Evolutionary conservation across 2,329 filamentous ascomycete species (phyloP).

Genomic region (Ophiosphaerella narmari): DNA sequence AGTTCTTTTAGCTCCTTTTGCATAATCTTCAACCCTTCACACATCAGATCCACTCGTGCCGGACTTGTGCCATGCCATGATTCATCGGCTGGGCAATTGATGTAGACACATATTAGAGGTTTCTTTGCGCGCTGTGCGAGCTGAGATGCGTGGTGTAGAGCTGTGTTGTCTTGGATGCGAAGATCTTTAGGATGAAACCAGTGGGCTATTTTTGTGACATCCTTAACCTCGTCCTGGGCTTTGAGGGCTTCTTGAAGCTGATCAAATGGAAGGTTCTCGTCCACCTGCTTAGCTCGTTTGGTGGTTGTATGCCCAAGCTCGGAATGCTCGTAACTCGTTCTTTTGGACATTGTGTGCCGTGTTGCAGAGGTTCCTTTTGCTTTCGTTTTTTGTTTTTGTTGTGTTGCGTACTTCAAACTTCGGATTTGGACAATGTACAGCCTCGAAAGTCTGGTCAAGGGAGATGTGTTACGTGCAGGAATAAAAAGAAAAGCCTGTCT

Average conservation of each 20-base stretch:
- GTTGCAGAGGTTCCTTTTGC: not conserved
- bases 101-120: slow-evolving; percentile 52
- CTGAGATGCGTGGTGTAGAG: slow-evolving; percentile 51
- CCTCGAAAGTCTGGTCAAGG: not conserved
- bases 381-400: slow-evolving; percentile 4
- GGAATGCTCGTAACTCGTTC: slow-evolving; percentile 35
- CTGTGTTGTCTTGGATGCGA: slow-evolving; percentile 56
- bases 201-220: slow-evolving; percentile 51
- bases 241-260: slow-evolving; percentile 48
- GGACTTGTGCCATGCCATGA: slow-evolving; percentile 58
- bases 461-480: not conserved
- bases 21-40: slow-evolving; percentile 51
- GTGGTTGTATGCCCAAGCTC: slow-evolving; percentile 51
- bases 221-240: slow-evolving; percentile 44
- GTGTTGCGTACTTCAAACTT: slow-evolving; percentile 18
- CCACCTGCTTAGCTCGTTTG: slow-evolving; percentile 57
- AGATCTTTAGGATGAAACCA: slow-evolving; percentile 60
- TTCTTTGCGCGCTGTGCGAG: slow-evolving; percentile 52
- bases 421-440: slow-evolving; percentile 1
- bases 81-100: slow-evolving; percentile 54
- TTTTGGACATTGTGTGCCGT: slow-evolving; percentile 29
- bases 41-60: slow-evolving; percentile 55
- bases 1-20: slow-evolving; percentile 53
- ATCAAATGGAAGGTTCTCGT: slow-evolving; percentile 51
- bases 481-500: slow-evolving; percentile 4